phyloP scores from a whole-genome alignment of 1,284 basidiomycete genomes.

The Rhizopogon parksii region DNA sequence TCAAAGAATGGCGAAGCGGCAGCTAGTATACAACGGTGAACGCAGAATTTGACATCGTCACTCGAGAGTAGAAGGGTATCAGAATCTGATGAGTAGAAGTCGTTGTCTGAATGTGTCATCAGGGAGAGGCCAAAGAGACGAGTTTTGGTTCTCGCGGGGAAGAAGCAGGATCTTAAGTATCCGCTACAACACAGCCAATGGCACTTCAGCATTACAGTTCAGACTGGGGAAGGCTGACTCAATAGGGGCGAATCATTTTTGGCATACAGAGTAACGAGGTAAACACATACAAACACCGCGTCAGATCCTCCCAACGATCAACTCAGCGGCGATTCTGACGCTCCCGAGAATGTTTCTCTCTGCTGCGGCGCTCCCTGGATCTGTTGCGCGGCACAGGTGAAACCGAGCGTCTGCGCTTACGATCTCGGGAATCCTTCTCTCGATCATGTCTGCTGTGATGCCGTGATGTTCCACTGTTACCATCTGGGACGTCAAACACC shows the following conservation, averaged over 20 bases:
- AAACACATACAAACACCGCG: background rate
- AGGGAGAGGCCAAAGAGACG: constrained; percentile 1
- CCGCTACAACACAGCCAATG: too few relatives aligned
- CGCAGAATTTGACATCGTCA: constrained; percentile 44
- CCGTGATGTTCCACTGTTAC: constrained; percentile 10
- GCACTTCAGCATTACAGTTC: too few relatives aligned
- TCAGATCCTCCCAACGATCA: background rate
- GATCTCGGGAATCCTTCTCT: constrained; percentile 16
- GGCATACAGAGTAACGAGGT: background rate
- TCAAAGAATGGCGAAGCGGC: constrained; percentile 61
- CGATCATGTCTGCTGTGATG: constrained; percentile 20
- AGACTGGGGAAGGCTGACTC: background rate
- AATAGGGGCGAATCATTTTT: constrained; percentile 1
- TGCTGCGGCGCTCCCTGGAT: constrained; percentile 9
- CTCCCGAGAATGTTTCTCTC: constrained; percentile 13
- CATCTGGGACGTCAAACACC: constrained; percentile 62
- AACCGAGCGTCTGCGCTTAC: constrained; percentile 15
- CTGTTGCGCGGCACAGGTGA: constrained; percentile 18
- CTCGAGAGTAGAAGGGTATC: constrained; percentile 50
- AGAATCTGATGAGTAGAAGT: constrained; percentile 42
- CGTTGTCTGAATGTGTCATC: constrained; percentile 22
- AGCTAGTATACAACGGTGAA: constrained; percentile 57
- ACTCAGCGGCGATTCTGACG: constrained; percentile 4
- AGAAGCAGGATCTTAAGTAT: background rate
- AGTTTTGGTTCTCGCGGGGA: background rate